Evolutionary conservation across 306 rosid species (phyloP).

Genomic region (Chamaecrista fasciculata): DNA sequence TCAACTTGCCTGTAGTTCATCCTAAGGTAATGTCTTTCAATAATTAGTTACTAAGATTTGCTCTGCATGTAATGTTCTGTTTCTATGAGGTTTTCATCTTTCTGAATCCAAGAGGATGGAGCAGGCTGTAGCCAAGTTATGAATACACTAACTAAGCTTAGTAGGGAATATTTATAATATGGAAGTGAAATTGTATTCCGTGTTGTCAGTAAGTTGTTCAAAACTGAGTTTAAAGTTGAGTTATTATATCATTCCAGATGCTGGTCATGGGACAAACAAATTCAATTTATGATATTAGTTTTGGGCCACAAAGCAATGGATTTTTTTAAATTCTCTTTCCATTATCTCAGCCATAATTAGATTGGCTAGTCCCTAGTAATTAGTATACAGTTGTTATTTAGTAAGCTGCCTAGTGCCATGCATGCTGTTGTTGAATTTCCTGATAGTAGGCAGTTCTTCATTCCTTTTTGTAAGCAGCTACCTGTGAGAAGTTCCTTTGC

Average conservation of each 20-base stretch:
- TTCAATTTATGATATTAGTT: not conserved
- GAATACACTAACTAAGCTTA: not conserved
- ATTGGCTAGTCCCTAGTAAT: slow-evolving; percentile 14
- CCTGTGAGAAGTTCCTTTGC: not conserved
- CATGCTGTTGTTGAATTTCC: not conserved
- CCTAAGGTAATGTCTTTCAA: not conserved
- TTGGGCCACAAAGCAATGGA: not conserved
- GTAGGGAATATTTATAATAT: not conserved
- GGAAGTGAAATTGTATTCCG: not conserved
- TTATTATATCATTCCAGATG: not conserved
- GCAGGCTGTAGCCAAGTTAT: slow-evolving; percentile 2
- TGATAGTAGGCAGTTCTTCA: not conserved
- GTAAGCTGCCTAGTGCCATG: not conserved
- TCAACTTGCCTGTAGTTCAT: not conserved
- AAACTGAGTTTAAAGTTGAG: not conserved
- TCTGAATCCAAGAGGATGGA: not conserved
- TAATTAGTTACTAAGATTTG: not conserved
- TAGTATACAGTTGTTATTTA: not conserved
- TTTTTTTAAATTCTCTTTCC: slow-evolving; percentile 7
- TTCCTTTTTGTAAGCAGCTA: slow-evolving; percentile 22
- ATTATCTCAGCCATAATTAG: not conserved
- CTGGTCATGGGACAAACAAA: not conserved
- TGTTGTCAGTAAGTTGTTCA: not conserved
- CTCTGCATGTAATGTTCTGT: not conserved
- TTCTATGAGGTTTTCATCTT: not conserved